phyloP scores from a whole-genome alignment of 805 yeast genomes.

The Pichia ethanolica region DNA sequence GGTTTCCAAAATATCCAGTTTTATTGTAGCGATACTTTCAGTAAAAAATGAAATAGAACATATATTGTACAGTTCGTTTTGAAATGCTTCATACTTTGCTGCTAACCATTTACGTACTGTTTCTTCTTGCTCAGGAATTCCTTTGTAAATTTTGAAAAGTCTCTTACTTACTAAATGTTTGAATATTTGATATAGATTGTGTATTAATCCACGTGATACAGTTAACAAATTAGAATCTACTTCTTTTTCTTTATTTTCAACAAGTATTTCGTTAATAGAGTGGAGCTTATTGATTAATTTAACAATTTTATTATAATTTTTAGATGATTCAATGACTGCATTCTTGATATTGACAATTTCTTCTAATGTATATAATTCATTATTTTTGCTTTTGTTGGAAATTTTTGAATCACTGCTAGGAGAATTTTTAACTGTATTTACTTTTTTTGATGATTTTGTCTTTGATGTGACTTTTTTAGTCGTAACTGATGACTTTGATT shows the following conservation, averaged over 20 bases:
- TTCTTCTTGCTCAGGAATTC: constrained; percentile 36
- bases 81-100: constrained; percentile 49
- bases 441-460: background rate
- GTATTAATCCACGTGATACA: constrained; percentile 31
- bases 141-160: constrained; percentile 29
- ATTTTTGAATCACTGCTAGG: no score
- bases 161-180: constrained; percentile 39
- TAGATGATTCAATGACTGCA: constrained; percentile 36
- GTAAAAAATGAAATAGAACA: constrained; percentile 34
- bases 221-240: constrained; percentile 18
- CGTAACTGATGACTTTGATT: background rate
- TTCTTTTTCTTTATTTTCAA: background rate
- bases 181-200: constrained; percentile 41
- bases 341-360: constrained; percentile 19
- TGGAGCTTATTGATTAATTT: constrained; percentile 36
- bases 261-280: constrained; percentile 15
- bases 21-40: constrained; percentile 35
- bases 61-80: constrained; percentile 35
- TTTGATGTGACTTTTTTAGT: background rate
- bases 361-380: constrained; percentile 10
- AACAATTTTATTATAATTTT: constrained; percentile 49
- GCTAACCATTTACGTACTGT: constrained; percentile 57
- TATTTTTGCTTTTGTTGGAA: no score
- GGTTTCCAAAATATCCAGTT: constrained; percentile 46
- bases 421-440: background rate